Evolutionary conservation across 768 basidiomycete genomes (phyloP).

Genomic region (Leccinum ochraceum): DNA sequence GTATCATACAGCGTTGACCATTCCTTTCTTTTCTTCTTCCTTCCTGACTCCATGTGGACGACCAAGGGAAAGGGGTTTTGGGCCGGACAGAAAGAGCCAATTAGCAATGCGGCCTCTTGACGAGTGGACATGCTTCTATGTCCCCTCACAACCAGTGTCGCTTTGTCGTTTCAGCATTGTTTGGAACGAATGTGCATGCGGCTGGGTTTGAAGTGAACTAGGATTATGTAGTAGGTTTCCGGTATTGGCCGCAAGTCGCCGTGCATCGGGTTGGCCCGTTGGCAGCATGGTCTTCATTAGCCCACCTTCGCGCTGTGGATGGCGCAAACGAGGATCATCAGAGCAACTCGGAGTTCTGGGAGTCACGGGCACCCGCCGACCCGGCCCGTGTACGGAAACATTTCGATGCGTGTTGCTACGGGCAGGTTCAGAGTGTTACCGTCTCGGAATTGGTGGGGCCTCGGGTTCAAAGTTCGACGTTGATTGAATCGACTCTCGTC

Average conservation of each 20-base stretch:
- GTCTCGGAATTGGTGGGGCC: background rate
- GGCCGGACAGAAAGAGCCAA: background rate
- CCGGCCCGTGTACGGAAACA: background rate
- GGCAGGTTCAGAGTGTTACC: background rate
- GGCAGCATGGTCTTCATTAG: background rate
- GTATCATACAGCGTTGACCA: background rate
- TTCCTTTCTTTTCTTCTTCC: background rate
- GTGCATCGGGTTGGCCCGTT: background rate
- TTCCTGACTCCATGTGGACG: background rate
- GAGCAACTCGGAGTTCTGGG: no score
- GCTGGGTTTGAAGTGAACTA: background rate
- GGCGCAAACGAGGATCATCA: no score
- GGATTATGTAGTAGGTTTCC: background rate
- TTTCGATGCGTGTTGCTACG: background rate
- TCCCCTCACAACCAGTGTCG: background rate
- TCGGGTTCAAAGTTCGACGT: background rate
- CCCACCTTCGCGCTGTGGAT: background rate
- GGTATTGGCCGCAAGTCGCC: background rate
- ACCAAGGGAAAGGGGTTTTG: background rate
- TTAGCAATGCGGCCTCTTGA: background rate
- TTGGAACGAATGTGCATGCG: background rate
- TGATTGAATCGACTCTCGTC: background rate
- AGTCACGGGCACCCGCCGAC: no score
- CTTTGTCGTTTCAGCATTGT: background rate
- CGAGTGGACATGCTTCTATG: background rate